These are phyloP conservation scores for Saccharomycopsis fermentans DNA, from an alignment of 805 yeast genomes.

Conservation along the genomic window DNA sequence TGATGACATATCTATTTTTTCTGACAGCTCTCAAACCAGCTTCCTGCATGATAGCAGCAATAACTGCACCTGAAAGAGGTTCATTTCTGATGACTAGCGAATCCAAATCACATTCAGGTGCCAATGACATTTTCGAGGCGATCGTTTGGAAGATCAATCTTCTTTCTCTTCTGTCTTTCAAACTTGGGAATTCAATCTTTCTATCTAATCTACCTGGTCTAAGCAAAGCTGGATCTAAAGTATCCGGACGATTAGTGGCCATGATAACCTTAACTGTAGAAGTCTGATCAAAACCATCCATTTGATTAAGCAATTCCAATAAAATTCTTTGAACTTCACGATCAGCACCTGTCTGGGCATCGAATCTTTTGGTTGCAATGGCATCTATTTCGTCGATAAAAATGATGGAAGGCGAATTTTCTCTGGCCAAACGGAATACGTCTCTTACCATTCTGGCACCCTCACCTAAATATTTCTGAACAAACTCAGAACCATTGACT, in stretches of 20 bases:
- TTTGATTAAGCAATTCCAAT: slow-evolving; percentile 90
- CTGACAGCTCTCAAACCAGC: slow-evolving; percentile 98
- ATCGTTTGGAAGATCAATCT: slow-evolving; percentile 91
- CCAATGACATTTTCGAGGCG: slow-evolving; percentile 94
- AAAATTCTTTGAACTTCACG: slow-evolving; percentile 97
- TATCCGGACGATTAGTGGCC: slow-evolving; percentile 99
- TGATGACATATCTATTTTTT: slow-evolving; percentile 92
- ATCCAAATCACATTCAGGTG: slow-evolving; percentile 96
- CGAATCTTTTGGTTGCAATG: slow-evolving; percentile 97
- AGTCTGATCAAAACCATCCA: slow-evolving; percentile 98
- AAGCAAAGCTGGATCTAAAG: slow-evolving; percentile 93
- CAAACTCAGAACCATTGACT: slow-evolving; percentile 96
- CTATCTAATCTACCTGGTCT: slow-evolving; percentile 98
- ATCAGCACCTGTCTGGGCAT: slow-evolving; percentile 99
- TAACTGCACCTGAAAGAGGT: slow-evolving; percentile 92
- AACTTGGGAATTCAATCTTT: slow-evolving; percentile 93
- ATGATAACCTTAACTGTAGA: slow-evolving; percentile 94
- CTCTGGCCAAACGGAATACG: slow-evolving; percentile 93
- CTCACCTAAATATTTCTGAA: slow-evolving; percentile 96
- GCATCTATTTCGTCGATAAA: slow-evolving; percentile 99
- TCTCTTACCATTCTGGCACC: slow-evolving; percentile 99
- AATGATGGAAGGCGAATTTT: slow-evolving; percentile 92
- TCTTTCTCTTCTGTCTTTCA: slow-evolving; percentile 96
- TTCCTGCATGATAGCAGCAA: slow-evolving; percentile 99
- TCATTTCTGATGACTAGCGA: slow-evolving; percentile 91